These are phyloP conservation scores for Elongisporangium senticosum DNA, from an alignment of 352 stramenopile species.

Conservation along the genomic window DNA sequence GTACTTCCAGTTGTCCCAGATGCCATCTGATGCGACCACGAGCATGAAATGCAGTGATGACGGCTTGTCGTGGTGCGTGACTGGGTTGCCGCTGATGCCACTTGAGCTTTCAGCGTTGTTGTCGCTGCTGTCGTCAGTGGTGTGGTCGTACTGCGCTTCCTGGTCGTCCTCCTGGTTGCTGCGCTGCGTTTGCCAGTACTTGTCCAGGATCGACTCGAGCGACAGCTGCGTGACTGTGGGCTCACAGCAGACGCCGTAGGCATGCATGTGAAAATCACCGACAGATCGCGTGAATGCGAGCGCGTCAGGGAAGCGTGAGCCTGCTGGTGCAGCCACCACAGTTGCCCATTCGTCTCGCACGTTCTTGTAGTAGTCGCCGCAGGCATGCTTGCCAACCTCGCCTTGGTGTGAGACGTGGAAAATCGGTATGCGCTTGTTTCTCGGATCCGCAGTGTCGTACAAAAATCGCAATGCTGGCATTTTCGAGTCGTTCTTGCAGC, in stretches of 20 bases:
- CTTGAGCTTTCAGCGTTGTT: neutral
- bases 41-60: conserved; percentile 35
- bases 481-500: conserved; percentile 14
- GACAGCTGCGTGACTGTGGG: conserved; percentile 53
- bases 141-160: conserved; percentile 8
- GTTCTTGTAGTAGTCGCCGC: conserved; percentile 87
- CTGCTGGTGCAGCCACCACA: conserved; percentile 64
- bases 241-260: conserved; percentile 68
- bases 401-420: conserved; percentile 29
- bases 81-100: neutral
- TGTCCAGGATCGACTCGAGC: conserved; percentile 26
- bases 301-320: conserved; percentile 66
- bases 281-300: conserved; percentile 86
- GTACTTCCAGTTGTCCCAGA: conserved; percentile 90
- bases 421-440: conserved; percentile 26
- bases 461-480: conserved; percentile 78
- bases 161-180: conserved; percentile 19
- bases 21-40: conserved; percentile 71
- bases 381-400: conserved; percentile 26
- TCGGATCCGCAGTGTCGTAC: conserved; percentile 57
- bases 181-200: conserved; percentile 3
- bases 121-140: conserved; percentile 12
- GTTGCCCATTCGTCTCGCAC: conserved; percentile 90
- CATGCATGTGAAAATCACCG: conserved; percentile 86
- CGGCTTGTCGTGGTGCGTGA: neutral